Evolutionary conservation across 441 rosid species (phyloP), one percentile per base, ranked within the genome.

Genomic region (Adansonia madagascariensis): DNA sequence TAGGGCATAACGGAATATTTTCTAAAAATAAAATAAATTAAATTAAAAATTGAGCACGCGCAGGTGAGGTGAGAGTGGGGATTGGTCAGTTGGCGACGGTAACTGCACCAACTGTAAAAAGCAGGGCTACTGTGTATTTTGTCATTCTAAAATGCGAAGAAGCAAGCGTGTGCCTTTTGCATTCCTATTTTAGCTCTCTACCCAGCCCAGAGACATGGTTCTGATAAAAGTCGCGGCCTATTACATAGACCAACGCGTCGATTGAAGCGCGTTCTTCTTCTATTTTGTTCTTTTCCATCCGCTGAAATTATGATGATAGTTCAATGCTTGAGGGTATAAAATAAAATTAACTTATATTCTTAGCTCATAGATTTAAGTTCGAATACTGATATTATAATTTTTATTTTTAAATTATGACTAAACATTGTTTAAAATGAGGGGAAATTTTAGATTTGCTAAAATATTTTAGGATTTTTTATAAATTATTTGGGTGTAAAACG

Each of bases 91-190:
- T 35, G 4, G 65, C 20, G 9, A 6, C n/a, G 49, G 11, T 1
- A 11, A n/a, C 27, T 1, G 77, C 15, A 62, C 46, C 11, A 6
- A 4, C 1, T 8, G 46, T 10, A 18, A 20, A 55, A 55, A 59
- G 61, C 6, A 41, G 27, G 62, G 24, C 53, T 43, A 10, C 27
- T 57, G 22, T 53, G 11, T 9, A 8, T 27, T 31, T 12, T 6
- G 63, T 3, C 49, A 39, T 8, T 53, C 47, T 17, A 68, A 47
- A 63, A 14, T 8, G 73, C 75, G 75, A 59, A 24, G 72, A 27
- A 27, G 31, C 76, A 78, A 69, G 77, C 85, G 84, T 80, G 85
- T 80, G 82, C 22, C 52, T 18, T 76, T 74, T n/a, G 79, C 74
- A 20, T 56, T 71, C 41, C 56, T 11, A 73, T 65, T 65, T 69